Percentiles rank a stretch among this genome's conserved stretches.
Evolutionary conservation across 73 alveolate genomes (phyloP).

Genomic region (Breviolum minutum): DNA sequence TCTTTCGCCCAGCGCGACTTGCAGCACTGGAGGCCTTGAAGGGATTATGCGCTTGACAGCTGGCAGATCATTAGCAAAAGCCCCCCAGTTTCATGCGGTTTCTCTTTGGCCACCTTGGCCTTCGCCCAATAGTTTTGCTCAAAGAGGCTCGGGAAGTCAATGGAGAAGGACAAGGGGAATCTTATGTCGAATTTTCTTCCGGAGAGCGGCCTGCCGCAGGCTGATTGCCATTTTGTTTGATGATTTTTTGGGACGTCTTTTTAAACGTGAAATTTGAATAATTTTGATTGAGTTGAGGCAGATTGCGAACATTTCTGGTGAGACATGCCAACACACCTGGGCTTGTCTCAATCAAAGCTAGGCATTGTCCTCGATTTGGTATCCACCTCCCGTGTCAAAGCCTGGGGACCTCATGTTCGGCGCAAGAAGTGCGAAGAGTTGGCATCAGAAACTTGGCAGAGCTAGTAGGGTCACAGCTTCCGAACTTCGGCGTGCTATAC

Average conservation of each 20-base stretch:
- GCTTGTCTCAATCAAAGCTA: neutral
- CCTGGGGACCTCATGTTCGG: conserved; percentile 88
- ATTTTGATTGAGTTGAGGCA: neutral
- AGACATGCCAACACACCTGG: neutral
- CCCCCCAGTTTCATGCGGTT: too few species aligned
- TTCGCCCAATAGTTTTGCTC: too few species aligned
- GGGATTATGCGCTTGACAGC: neutral
- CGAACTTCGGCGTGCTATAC: too few species aligned
- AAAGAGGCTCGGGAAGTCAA: conserved; percentile 67
- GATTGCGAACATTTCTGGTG: neutral
- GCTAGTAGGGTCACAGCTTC: neutral
- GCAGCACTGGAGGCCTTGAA: conserved; percentile 70
- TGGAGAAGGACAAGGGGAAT: neutral
- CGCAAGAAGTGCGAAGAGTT: conserved; percentile 92
- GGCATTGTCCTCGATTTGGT: conserved; percentile 75
- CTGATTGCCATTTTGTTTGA: neutral
- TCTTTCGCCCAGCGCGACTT: conserved; percentile 65
- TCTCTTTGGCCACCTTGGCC: too few species aligned
- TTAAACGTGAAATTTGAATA: too few species aligned
- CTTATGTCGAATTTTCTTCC: conserved; percentile 67
- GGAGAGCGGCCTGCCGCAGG: conserved; percentile 78
- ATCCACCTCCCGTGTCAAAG: conserved; percentile 82
- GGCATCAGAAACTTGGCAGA: conserved; percentile 49
- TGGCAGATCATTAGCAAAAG: too few species aligned
- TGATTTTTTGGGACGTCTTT: neutral